A percentile compares a stretch with the other conserved stretches of the same genome.
These are phyloP conservation scores for Naganishia antarctica DNA, from an alignment of 768 basidiomycete species.

Conservation along the genomic window DNA sequence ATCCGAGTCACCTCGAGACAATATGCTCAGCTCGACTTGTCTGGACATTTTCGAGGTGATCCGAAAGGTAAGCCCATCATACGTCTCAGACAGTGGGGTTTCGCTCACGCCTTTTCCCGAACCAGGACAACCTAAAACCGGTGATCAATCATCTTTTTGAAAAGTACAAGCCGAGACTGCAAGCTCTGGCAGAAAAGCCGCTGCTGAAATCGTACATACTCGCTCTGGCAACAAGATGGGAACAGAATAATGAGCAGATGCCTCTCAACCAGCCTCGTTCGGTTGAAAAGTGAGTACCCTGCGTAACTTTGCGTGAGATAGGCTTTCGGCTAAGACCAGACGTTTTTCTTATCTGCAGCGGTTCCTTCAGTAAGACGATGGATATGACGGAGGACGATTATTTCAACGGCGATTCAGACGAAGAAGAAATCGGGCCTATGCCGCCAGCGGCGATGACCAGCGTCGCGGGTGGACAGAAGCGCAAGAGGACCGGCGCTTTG, in stretches of 20 bases:
- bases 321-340: no score
- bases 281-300: slow-evolving; percentile 48
- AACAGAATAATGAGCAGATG: slow-evolving; percentile 75
- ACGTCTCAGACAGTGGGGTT: background rate
- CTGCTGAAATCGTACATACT: slow-evolving; percentile 55
- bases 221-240: slow-evolving; percentile 56
- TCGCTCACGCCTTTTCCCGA: background rate
- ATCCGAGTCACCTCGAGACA: slow-evolving; percentile 78
- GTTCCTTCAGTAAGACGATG: slow-evolving; percentile 49
- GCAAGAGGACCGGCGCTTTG: slow-evolving; percentile 30
- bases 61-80: slow-evolving; percentile 60
- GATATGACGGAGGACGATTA: slow-evolving; percentile 86
- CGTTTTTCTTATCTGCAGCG: background rate
- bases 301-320: no score
- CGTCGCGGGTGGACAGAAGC: slow-evolving; percentile 30
- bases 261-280: slow-evolving; percentile 52
- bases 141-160: slow-evolving; percentile 79
- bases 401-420: slow-evolving; percentile 84
- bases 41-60: slow-evolving; percentile 93
- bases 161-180: slow-evolving; percentile 63
- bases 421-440: slow-evolving; percentile 49
- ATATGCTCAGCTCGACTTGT: slow-evolving; percentile 87
- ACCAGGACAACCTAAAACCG: slow-evolving; percentile 80
- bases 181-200: slow-evolving; percentile 63
- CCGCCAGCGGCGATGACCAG: slow-evolving; percentile 22